phyloP scores from a whole-genome alignment of 768 basidiomycete species.

The Favolaschia claudopus region DNA sequence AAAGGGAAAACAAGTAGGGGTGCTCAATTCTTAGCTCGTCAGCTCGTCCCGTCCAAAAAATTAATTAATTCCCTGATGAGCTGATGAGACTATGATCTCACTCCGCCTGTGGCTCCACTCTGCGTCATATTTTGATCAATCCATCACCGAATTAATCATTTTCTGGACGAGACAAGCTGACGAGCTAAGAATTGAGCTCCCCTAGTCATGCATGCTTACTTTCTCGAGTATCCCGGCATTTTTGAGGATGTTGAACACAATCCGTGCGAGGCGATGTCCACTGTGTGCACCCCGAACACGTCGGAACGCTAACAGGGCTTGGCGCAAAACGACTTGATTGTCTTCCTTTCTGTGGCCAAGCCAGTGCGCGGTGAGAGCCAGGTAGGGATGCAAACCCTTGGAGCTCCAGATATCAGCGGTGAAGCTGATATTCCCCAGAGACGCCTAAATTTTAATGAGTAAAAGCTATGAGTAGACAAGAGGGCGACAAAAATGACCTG shows the following conservation, averaged over 20 bases:
- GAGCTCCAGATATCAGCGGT: conserved; percentile 14
- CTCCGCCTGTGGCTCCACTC: too few species aligned
- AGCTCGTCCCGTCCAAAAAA: too few species aligned
- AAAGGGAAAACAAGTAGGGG: too few species aligned
- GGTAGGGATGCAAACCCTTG: conserved; percentile 9
- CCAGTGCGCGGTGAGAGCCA: conserved; percentile 11
- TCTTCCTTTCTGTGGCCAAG: conserved; percentile 13
- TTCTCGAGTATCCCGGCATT: conserved; percentile 9
- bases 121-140: too few species aligned
- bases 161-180: too few species aligned
- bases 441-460: conserved; percentile 6
- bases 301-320: conserved; percentile 10
- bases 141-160: too few species aligned
- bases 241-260: conserved; percentile 8
- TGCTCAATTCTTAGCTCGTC: too few species aligned
- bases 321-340: conserved; percentile 14
- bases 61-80: too few species aligned
- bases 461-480: background rate
- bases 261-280: conserved; percentile 8
- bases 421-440: conserved; percentile 10
- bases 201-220: too few species aligned
- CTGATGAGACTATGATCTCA: too few species aligned
- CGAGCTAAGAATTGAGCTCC: too few species aligned
- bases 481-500: conserved; percentile 26
- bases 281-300: conserved; percentile 17